These are phyloP conservation scores for Stylosanthes scabra DNA, from an alignment of 331 rosid species.

Conservation along the genomic window DNA sequence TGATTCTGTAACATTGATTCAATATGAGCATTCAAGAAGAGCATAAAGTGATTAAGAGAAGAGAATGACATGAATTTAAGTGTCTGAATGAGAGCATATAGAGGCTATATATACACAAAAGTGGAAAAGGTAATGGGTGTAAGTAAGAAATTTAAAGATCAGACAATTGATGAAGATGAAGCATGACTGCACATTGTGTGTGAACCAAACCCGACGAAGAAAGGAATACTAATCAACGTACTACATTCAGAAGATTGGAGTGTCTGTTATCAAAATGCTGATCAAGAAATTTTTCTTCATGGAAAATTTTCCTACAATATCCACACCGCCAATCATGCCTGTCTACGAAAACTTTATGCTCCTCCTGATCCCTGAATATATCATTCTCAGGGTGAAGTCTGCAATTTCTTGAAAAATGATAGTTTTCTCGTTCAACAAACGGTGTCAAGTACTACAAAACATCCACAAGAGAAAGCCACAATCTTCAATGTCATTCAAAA, in stretches of 20 bases:
- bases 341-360: slow-evolving; percentile 78
- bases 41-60: slow-evolving; percentile 8
- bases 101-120: neutral
- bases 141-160: neutral
- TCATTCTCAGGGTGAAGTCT: slow-evolving; percentile 84
- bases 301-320: slow-evolving; percentile 95
- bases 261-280: slow-evolving; percentile 95
- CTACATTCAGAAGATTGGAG: slow-evolving; percentile 83
- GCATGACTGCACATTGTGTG: slow-evolving; percentile 25
- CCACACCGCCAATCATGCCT: slow-evolving; percentile 90
- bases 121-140: neutral
- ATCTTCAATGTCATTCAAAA: slow-evolving; percentile 26
- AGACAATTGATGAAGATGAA: slow-evolving; percentile 7
- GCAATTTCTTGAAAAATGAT: slow-evolving; percentile 69
- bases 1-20: slow-evolving; percentile 12
- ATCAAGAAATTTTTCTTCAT: slow-evolving; percentile 88
- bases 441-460: slow-evolving; percentile 83
- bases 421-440: slow-evolving; percentile 76
- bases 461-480: slow-evolving; percentile 32
- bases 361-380: slow-evolving; percentile 91
- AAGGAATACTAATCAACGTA: slow-evolving; percentile 56
- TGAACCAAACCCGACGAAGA: slow-evolving; percentile 44
- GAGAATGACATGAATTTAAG: slow-evolving; percentile 6
- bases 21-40: slow-evolving; percentile 26
- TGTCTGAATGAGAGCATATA: neutral